These are phyloP conservation scores for Cyphellophora attinorum DNA, from an alignment of 2,329 filamentous ascomycete genomes.

Conservation along the genomic window DNA sequence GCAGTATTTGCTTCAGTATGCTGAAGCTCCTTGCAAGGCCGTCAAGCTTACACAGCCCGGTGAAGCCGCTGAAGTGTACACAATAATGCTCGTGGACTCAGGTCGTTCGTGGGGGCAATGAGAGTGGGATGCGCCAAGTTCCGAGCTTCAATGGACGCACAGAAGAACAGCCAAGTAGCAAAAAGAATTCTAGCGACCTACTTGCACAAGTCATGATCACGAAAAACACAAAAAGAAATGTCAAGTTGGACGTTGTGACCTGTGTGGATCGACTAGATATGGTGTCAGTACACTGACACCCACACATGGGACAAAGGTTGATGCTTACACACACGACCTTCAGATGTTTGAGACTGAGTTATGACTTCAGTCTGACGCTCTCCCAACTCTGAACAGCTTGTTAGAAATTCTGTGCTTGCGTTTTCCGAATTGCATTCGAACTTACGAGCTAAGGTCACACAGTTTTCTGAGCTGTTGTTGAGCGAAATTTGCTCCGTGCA, in stretches of 20 bases:
- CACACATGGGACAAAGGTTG: background rate
- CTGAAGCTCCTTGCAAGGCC: no score
- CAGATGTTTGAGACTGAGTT: background rate
- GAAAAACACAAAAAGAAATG: background rate
- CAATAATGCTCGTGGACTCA: background rate
- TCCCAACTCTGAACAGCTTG: no score
- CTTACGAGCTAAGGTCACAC: no score
- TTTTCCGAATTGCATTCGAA: no score
- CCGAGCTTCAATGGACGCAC: background rate
- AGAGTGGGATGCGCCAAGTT: background rate
- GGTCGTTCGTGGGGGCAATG: background rate
- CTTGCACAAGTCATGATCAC: background rate
- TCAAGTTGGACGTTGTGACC: background rate
- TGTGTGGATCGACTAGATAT: background rate
- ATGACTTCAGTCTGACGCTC: slow-evolving; percentile 1
- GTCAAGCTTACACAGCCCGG: no score
- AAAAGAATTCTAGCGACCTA: background rate
- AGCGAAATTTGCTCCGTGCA: no score
- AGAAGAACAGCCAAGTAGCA: background rate
- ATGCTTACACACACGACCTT: background rate
- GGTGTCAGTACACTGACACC: background rate
- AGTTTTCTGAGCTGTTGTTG: no score
- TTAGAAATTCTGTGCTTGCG: no score
- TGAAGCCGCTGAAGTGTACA: no score
- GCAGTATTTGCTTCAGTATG: no score